Percentiles rank a stretch among this genome's conserved stretches.
Evolutionary conservation across 176 grass and related monocot species (phyloP).

Genomic region (Carex parvula): DNA sequence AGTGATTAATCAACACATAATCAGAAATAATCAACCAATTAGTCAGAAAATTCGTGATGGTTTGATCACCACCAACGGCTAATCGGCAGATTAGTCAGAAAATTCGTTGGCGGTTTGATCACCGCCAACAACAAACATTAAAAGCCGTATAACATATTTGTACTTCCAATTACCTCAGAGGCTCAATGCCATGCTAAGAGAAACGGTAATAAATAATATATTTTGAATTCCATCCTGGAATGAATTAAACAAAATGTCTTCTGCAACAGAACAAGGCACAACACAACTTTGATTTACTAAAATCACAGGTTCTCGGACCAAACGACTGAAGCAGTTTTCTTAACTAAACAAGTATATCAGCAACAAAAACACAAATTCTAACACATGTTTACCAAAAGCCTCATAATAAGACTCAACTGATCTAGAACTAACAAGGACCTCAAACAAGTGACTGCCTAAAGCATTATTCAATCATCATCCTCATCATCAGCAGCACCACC

Average conservation of each 20-base stretch:
- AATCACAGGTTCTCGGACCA: neutral
- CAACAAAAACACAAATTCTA: neutral
- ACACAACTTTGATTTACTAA: neutral
- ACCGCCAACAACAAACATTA: too few species aligned
- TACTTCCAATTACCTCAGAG: too few species aligned
- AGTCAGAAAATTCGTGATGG: too few species aligned
- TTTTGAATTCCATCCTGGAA: neutral
- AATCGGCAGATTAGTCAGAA: too few species aligned
- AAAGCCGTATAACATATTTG: too few species aligned
- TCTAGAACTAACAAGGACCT: neutral
- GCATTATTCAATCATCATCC: conserved; percentile 48
- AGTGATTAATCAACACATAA: too few species aligned
- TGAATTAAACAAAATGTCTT: neutral
- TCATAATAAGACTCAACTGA: neutral
- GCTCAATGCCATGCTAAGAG: too few species aligned
- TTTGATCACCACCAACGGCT: too few species aligned
- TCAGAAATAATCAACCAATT: too few species aligned
- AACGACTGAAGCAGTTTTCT: neutral
- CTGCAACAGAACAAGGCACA: neutral
- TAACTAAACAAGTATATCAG: neutral
- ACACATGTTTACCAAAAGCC: neutral
- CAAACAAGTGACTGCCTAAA: neutral
- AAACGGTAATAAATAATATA: neutral
- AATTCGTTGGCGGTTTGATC: too few species aligned
- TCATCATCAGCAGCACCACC: conserved; percentile 45